These are phyloP conservation scores for Abrus pulchellus DNA, from an alignment of 306 rosid species.

Conservation along the genomic window DNA sequence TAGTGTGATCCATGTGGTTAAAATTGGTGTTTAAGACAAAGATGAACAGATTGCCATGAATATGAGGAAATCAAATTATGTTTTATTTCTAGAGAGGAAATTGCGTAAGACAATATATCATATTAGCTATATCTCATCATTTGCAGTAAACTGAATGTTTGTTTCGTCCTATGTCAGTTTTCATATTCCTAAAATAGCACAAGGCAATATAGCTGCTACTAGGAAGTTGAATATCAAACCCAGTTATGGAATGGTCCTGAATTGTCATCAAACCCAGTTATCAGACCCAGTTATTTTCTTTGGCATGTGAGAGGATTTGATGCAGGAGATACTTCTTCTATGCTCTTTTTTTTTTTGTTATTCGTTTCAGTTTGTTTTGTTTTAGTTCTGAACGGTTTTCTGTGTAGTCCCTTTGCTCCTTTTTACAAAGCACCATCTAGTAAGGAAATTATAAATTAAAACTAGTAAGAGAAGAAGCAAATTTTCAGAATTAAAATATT, in stretches of 20 bases:
- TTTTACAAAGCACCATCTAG: too few relatives aligned
- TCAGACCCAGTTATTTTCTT: not conserved
- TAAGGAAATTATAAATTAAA: too few relatives aligned
- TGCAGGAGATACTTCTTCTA: not conserved
- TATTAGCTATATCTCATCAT: not conserved
- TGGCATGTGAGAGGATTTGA: not conserved
- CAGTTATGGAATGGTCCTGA: not conserved
- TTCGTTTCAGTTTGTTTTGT: not conserved
- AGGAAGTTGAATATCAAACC: not conserved
- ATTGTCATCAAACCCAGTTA: not conserved
- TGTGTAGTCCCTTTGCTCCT: not conserved
- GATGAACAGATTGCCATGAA: slow-evolving; percentile 24
- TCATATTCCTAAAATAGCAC: not conserved
- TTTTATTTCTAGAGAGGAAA: not conserved
- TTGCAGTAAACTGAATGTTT: not conserved
- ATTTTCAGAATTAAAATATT: too few relatives aligned
- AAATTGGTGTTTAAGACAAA: not conserved
- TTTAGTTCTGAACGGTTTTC: not conserved
- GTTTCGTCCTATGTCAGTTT: too few relatives aligned
- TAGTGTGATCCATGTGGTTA: slow-evolving; percentile 19
- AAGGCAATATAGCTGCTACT: not conserved
- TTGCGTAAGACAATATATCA: not conserved
- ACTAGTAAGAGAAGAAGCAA: too few relatives aligned
- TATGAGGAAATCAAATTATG: not conserved
- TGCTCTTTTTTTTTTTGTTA: not conserved